Evolutionary conservation across 257 asterid species (phyloP).

Genomic region (Solanum ahanhuiri): DNA sequence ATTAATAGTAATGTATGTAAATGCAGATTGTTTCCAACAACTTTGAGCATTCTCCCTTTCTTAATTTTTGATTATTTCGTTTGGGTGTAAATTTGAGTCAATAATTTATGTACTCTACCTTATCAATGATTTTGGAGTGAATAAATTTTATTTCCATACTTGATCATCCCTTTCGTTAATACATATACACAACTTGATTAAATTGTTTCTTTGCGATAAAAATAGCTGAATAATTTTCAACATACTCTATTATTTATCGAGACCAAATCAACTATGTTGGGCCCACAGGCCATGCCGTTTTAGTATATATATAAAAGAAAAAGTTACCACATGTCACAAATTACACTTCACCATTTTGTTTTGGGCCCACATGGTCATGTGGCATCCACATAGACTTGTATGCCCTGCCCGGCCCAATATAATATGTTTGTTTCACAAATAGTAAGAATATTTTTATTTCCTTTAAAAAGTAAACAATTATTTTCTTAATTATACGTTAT

Average conservation of each 20-base stretch:
- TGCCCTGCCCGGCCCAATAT: neutral
- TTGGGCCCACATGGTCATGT: neutral
- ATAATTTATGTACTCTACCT: neutral
- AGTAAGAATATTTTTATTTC: neutral
- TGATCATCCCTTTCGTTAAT: no score
- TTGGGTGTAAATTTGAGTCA: neutral
- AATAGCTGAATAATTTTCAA: no score
- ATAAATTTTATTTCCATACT: no score
- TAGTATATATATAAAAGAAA: no score
- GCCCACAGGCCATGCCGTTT: no score
- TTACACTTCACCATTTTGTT: neutral
- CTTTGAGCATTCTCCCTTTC: no score
- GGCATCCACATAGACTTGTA: neutral
- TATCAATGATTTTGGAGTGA: no score
- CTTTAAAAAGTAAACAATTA: neutral
- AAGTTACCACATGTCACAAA: neutral
- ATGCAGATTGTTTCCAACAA: no score
- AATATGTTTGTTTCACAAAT: neutral
- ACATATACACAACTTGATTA: no score
- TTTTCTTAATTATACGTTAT: neutral
- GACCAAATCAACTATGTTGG: neutral
- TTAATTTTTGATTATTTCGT: neutral
- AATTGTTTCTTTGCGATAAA: no score
- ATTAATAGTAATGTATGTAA: no score
- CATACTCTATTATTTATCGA: no score